Base-by-base conservation (phyloP, 1,139 yeast species). In the Diutina siamensis region DNA sequence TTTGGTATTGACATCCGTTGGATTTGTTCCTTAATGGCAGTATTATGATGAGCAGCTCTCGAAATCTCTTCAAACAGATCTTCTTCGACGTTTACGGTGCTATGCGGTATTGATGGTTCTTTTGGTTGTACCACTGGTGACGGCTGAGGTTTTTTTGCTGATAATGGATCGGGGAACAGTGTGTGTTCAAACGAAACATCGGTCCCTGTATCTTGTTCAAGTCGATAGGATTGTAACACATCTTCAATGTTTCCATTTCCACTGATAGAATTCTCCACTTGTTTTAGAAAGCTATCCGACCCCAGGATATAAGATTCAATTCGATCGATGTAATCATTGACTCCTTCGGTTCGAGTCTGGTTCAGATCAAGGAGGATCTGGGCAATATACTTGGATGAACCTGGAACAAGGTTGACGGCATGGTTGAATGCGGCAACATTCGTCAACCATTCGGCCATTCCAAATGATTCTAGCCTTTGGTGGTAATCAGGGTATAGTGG, bases 401-500 rank as follows among this genome's bases (percentile, higher is more conserved):
- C 40, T 18, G 40, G 40, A 7, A n/a, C 27, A 12, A 17, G 40
- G 22, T 10, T 20, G 17, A 22, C n/a, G 13, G 15, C 18, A 15
- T 21, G 40, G 28, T 22, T 35, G 13, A 27, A 35, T 10, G 22
- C 13, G 28, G 40, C 40, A 20, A 35, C 20, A 4, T 35, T n/a
- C 8, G 40, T 18, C 40, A 35, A 35, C 40, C 40, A 35, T 13
- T 35, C 40, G 28, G 40, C 40, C 40, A 35, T 35, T 12, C 15
- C 13, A n/a, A n/a, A n/a, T n/a, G n/a, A n/a, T n/a, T n/a, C n/a
- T n/a, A n/a, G n/a, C n/a, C n/a, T n/a, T n/a, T n/a, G n/a, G n/a
- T n/a, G n/a, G n/a, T n/a, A n/a, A n/a, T n/a, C n/a, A n/a, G n/a
- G n/a, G n/a, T n/a, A n/a, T n/a, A n/a, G n/a, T n/a, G n/a, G n/a